Evolutionary conservation across 83 land plant species (phyloP).

Genomic region (Picea abies): DNA sequence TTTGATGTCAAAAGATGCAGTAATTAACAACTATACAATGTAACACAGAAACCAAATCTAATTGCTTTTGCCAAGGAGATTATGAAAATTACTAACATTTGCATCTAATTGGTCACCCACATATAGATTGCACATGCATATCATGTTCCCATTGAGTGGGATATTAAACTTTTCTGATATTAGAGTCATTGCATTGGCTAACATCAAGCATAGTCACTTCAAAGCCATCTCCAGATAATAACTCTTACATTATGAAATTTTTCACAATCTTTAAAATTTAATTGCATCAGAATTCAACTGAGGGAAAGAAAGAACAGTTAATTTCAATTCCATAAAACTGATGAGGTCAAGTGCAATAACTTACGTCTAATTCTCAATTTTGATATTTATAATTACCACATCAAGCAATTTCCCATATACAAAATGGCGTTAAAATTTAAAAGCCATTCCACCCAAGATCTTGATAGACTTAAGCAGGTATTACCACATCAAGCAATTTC

Average conservation of each 20-base stretch:
- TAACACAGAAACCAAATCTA: not conserved
- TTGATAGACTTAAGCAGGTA: not conserved
- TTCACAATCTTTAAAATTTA: not conserved
- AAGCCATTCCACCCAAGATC: not conserved
- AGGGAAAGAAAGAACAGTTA: not conserved
- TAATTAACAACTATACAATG: conserved; percentile 1
- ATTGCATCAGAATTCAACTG: not conserved
- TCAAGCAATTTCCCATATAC: not conserved
- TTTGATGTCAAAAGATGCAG: not conserved
- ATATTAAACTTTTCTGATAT: not conserved
- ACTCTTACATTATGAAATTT: not conserved
- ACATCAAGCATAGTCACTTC: not conserved
- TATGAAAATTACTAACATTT: not conserved
- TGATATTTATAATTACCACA: not conserved
- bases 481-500: not conserved
- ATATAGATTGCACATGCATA: not conserved
- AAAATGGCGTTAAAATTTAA: not conserved
- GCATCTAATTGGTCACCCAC: not conserved
- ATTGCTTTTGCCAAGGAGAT: not conserved
- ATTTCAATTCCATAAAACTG: not conserved
- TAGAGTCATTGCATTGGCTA: not conserved
- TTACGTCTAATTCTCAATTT: not conserved
- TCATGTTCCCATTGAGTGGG: not conserved
- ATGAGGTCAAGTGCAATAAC: not conserved
- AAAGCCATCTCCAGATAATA: not conserved